Percentiles rank a stretch among this genome's conserved stretches.
Evolutionary conservation across 768 basidiomycete species (phyloP).

Genomic region (Suillus plorans): DNA sequence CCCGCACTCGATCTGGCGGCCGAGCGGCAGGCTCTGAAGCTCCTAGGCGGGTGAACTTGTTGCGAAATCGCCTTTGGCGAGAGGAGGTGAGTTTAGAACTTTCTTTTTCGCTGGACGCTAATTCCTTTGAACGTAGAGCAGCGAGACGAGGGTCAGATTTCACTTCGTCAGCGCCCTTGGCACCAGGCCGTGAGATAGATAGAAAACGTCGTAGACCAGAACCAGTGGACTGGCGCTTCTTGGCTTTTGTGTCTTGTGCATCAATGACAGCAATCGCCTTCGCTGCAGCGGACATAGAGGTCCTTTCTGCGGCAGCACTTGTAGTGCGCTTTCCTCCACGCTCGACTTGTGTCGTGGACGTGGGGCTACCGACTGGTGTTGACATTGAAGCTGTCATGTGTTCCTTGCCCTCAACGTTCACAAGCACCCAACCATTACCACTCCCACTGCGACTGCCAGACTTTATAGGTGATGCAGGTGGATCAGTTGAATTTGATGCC

Average conservation of each 20-base stretch:
- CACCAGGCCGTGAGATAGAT: constrained; percentile 29
- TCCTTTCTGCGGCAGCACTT: constrained; percentile 23
- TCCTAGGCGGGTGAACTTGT: constrained; percentile 27
- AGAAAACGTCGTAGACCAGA: constrained; percentile 33
- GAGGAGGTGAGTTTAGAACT: constrained; percentile 5
- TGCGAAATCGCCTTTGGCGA: constrained; percentile 30
- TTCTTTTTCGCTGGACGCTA: constrained; percentile 15
- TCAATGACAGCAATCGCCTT: constrained; percentile 66
- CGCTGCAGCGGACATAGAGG: constrained; percentile 47
- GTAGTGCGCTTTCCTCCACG: constrained; percentile 21
- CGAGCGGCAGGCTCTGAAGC: constrained; percentile 26
- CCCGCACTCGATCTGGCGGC: constrained; percentile 36
- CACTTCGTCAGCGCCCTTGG: constrained; percentile 30
- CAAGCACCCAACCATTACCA: constrained; percentile 64
- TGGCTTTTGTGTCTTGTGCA: constrained; percentile 42
- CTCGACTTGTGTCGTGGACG: constrained; percentile 28
- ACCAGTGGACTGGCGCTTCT: constrained; percentile 24
- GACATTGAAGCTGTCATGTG: constrained; percentile 25
- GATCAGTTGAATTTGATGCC: constrained; percentile 18
- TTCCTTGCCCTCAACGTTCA: constrained; percentile 54
- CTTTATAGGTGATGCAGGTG: constrained; percentile 33
- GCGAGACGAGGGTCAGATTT: constrained; percentile 23
- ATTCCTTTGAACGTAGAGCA: constrained; percentile 28
- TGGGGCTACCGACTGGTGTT: constrained; percentile 24
- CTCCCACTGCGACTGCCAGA: constrained; percentile 35